A percentile compares a stretch with the other conserved stretches of the same genome.
phyloP scores from a whole-genome alignment of 257 asterid genomes.

The Leptodermis oblonga region DNA sequence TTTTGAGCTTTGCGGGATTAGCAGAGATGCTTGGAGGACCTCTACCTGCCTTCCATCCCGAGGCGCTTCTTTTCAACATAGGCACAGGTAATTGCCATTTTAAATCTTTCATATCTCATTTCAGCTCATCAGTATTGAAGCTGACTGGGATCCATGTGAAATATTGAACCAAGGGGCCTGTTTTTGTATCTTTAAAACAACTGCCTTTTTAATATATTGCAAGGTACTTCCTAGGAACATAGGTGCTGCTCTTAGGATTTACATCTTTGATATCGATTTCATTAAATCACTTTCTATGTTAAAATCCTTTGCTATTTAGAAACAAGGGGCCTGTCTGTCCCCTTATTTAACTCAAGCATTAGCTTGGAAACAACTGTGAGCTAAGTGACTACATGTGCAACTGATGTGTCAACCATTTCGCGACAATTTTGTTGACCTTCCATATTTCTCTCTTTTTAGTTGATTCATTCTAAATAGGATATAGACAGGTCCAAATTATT shows the following conservation, averaged over 20 bases:
- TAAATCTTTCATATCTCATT: neutral
- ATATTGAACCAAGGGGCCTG: neutral
- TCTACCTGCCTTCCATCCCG: slow-evolving; percentile 74
- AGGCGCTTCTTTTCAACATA: slow-evolving; percentile 64
- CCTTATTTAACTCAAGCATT: neutral
- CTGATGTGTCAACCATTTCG: neutral
- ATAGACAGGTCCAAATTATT: neutral
- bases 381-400: neutral
- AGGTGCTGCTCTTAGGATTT: neutral
- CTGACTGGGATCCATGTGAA: neutral
- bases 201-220: neutral
- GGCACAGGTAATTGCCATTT: slow-evolving; percentile 59
- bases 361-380: slow-evolving; percentile 1
- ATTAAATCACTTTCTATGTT: neutral
- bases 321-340: neutral
- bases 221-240: neutral
- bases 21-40: slow-evolving; percentile 75
- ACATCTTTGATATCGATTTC: neutral
- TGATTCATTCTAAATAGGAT: neutral
- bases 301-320: neutral
- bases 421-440: neutral
- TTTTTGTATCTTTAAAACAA: neutral
- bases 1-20: slow-evolving; percentile 70
- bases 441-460: neutral
- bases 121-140: neutral